Evolutionary conservation across 345 rosid genomes (phyloP).

Genomic region (Sonneratia alba): DNA sequence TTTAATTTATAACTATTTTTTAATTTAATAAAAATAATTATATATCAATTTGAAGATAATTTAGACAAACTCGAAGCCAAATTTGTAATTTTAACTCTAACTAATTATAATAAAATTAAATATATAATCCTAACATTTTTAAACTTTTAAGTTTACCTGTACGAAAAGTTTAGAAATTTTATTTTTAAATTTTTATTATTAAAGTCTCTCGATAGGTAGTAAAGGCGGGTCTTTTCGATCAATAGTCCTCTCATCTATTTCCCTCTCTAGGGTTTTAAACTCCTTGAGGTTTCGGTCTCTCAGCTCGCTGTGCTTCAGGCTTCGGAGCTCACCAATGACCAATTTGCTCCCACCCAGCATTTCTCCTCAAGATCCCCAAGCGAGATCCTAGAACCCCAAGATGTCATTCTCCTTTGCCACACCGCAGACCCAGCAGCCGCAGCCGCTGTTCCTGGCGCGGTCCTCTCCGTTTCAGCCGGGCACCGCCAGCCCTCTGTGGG

Average conservation of each 20-base stretch:
- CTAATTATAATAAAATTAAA: too few relatives aligned
- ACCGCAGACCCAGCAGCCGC: constrained; percentile 49
- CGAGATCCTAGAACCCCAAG: constrained; percentile 5
- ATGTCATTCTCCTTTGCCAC: constrained; percentile 67
- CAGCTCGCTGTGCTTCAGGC: not conserved
- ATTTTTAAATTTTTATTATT: too few relatives aligned
- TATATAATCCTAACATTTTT: too few relatives aligned
- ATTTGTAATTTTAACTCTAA: too few relatives aligned
- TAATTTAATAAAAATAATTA: too few relatives aligned
- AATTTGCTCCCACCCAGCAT: not conserved
- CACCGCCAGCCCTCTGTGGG: constrained; percentile 22
- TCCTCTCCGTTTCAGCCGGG: constrained; percentile 28
- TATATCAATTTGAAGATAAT: too few relatives aligned
- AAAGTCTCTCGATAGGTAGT: not conserved
- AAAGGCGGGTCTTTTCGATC: constrained; percentile 4
- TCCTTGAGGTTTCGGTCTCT: not conserved
- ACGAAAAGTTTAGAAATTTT: too few relatives aligned
- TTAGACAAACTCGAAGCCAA: too few relatives aligned
- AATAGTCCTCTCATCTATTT: not conserved
- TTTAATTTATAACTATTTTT: too few relatives aligned
- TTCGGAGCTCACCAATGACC: not conserved
- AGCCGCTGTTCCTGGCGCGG: constrained; percentile 29
- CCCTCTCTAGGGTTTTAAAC: constrained; percentile 4
- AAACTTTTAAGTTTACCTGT: too few relatives aligned
- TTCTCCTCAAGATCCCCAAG: not conserved